Conservation (phyloP, 2,329 filamentous ascomycete genomes). For the Colletotrichum sp. region DNA sequence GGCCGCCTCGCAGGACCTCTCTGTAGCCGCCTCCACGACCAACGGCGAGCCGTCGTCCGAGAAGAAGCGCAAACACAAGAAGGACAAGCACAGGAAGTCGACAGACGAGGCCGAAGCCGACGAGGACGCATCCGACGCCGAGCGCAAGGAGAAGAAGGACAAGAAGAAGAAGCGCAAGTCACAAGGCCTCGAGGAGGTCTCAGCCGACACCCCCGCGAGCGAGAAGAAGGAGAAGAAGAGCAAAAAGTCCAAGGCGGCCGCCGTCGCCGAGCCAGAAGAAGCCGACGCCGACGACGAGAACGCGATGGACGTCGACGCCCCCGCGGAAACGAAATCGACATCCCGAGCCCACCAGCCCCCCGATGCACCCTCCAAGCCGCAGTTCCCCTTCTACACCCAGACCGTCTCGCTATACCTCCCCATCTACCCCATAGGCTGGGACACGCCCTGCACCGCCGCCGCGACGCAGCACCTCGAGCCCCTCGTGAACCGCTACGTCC, state of each 20-base stretch:
- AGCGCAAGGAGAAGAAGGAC: slow-evolving; percentile 36
- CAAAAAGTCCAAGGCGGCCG: slow-evolving; percentile 27
- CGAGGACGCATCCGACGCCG: slow-evolving; percentile 29
- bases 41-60: slow-evolving; percentile 12
- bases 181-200: slow-evolving; percentile 14
- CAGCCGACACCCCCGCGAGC: not conserved
- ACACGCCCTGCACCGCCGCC: slow-evolving; percentile 71
- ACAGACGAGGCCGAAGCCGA: slow-evolving; percentile 20
- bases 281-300: slow-evolving; percentile 27
- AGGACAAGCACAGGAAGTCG: slow-evolving; percentile 14
- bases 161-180: slow-evolving; percentile 38
- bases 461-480: slow-evolving; percentile 78
- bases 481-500: slow-evolving; percentile 78
- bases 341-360: slow-evolving; percentile 41
- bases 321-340: slow-evolving; percentile 29
- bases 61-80: slow-evolving; percentile 14
- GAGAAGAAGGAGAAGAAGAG: slow-evolving; percentile 28
- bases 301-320: slow-evolving; percentile 44
- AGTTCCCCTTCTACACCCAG: slow-evolving; percentile 78
- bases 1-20: slow-evolving; percentile 13
- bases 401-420: slow-evolving; percentile 83
- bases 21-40: slow-evolving; percentile 1
- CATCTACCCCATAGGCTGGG: slow-evolving; percentile 73
- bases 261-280: slow-evolving; percentile 19
- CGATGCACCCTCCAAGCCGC: slow-evolving; percentile 41